A percentile compares a stretch with the other conserved stretches of the same genome.
phyloP scores from a whole-genome alignment of 176 grass and related monocot genomes.

The Oryza coarctata region DNA sequence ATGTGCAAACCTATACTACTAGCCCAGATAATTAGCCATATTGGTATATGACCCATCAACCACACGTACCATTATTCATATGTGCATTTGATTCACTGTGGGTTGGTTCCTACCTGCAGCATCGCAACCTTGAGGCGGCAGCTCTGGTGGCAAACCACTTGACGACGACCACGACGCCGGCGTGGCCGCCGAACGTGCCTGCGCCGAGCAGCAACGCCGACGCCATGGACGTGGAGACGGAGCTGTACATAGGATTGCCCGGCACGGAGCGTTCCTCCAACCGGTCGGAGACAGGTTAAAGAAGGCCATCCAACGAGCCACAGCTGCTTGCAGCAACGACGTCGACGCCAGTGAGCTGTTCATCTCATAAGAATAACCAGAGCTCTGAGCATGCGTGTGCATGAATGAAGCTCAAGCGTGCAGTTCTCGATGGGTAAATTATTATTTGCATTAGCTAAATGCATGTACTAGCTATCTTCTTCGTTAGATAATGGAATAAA shows the following conservation, averaged over 20 bases:
- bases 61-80: not conserved
- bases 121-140: conserved; percentile 10
- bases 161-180: not conserved
- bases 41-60: not conserved
- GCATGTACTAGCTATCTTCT: not conserved
- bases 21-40: not conserved
- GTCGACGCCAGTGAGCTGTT: not conserved
- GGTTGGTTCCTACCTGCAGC: conserved; percentile 13
- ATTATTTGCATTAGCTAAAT: not conserved
- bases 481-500: not conserved
- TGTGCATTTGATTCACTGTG: not conserved
- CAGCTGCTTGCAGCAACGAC: not conserved
- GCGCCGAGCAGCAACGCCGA: not conserved
- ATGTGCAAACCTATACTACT: not conserved
- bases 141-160: not conserved
- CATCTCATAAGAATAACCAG: conserved; percentile 37
- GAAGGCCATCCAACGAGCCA: not conserved
- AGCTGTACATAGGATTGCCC: conserved; percentile 60
- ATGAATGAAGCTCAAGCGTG: not conserved
- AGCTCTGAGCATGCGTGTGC: conserved; percentile 9
- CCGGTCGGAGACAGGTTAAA: conserved; percentile 17
- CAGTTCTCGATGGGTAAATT: not conserved
- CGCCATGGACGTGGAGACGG: conserved; percentile 58
- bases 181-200: not conserved
- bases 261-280: conserved; percentile 36